Conservation (phyloP, 179 eudicot genomes). For the Beta corolliflora region DNA sequence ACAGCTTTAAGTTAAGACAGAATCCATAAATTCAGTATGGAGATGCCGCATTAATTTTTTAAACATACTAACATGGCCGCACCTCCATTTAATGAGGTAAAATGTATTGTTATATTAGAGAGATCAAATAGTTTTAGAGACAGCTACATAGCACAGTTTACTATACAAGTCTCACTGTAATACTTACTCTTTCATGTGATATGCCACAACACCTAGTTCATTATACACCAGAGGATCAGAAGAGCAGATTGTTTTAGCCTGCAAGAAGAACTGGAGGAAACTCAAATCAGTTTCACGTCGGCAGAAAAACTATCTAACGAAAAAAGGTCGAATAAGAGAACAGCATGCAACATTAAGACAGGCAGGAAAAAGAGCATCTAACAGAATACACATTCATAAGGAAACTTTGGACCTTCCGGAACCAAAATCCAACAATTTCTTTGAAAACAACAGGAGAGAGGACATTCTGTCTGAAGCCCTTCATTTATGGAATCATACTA, state of each 20-base stretch:
- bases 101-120: not conserved
- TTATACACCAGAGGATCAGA: slow-evolving; percentile 95
- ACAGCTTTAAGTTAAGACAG: too few species aligned
- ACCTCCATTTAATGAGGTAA: not conserved
- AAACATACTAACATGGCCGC: not conserved
- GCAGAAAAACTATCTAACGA: not conserved
- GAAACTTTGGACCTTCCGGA: not conserved
- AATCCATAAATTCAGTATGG: too few species aligned
- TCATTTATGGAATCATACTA: not conserved
- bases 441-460: not conserved
- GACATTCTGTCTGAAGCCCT: not conserved
- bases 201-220: slow-evolving; percentile 94
- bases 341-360: not conserved
- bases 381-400: not conserved
- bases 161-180: not conserved
- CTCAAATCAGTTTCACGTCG: slow-evolving; percentile 19
- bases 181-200: slow-evolving; percentile 91
- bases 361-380: not conserved
- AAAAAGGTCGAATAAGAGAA: not conserved
- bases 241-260: slow-evolving; percentile 79
- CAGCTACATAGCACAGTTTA: not conserved
- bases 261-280: slow-evolving; percentile 81
- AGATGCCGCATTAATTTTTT: too few species aligned
- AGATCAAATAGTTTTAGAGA: not conserved
- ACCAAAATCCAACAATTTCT: not conserved